Conservation (phyloP, 345 rosid genomes). For the Pistacia vera region DNA sequence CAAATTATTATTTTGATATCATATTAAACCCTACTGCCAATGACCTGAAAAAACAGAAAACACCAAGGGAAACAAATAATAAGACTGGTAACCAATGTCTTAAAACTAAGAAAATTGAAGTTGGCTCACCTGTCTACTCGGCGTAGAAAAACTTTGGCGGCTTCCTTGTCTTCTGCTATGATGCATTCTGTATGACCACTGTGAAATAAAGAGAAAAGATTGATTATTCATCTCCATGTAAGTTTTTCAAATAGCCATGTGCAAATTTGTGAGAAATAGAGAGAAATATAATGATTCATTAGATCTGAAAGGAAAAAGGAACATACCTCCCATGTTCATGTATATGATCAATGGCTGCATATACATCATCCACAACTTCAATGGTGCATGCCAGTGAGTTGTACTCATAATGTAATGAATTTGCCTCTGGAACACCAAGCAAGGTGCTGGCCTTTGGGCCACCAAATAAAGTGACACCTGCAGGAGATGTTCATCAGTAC, state of each 20-base stretch:
- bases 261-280: background rate
- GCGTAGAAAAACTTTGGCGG: slow-evolving; percentile 73
- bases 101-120: background rate
- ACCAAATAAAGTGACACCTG: slow-evolving; percentile 81
- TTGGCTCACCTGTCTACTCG: slow-evolving; percentile 80
- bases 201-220: slow-evolving; percentile 24
- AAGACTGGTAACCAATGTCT: background rate
- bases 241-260: background rate
- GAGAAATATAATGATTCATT: background rate
- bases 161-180: slow-evolving; percentile 69
- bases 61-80: background rate
- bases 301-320: background rate
- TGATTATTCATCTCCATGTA: background rate
- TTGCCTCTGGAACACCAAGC: slow-evolving; percentile 63
- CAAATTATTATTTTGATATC: too few relatives aligned
- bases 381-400: slow-evolving; percentile 82
- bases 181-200: slow-evolving; percentile 98
- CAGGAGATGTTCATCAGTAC: slow-evolving; percentile 2
- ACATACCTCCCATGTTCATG: slow-evolving; percentile 88
- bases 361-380: slow-evolving; percentile 87
- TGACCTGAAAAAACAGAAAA: background rate
- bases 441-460: slow-evolving; percentile 73
- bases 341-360: slow-evolving; percentile 83
- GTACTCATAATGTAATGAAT: slow-evolving; percentile 78
- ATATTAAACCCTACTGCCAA: background rate